Evolutionary conservation across 768 basidiomycete genomes (phyloP).

Genomic region (Pholiota conissans): DNA sequence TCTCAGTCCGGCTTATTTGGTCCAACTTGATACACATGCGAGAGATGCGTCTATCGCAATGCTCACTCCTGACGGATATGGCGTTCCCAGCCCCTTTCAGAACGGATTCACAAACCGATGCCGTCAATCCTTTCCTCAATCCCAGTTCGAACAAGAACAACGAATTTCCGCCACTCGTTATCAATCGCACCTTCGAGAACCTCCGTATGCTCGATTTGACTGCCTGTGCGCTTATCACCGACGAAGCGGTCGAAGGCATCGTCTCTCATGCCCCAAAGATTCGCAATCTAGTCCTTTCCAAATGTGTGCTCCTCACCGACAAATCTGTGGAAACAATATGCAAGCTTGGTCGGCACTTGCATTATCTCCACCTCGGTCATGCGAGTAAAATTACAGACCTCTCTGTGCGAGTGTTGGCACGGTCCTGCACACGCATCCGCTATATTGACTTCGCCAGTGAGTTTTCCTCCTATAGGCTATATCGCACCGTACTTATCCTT

Average conservation of each 20-base stretch:
- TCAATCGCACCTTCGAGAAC: conserved; percentile 71
- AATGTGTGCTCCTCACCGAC: conserved; percentile 80
- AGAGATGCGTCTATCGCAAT: conserved; percentile 86
- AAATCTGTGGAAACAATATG: conserved; percentile 82
- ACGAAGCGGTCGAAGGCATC: conserved; percentile 82
- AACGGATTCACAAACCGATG: conserved; percentile 33
- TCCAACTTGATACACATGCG: conserved; percentile 78
- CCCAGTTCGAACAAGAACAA: conserved; percentile 31
- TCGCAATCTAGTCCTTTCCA: conserved; percentile 84
- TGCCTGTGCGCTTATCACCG: conserved; percentile 77
- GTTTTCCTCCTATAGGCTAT: conserved; percentile 29
- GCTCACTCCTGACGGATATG: conserved; percentile 73
- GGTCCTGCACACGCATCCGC: conserved; percentile 84
- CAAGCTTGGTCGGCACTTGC: conserved; percentile 85
- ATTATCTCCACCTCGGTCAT: conserved; percentile 95
- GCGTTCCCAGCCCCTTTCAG: conserved; percentile 80
- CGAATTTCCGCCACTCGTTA: conserved; percentile 64
- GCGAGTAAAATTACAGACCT: conserved; percentile 87
- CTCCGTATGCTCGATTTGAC: conserved; percentile 94
- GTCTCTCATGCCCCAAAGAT: conserved; percentile 80
- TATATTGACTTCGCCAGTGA: conserved; percentile 96
- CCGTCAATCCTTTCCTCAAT: conserved; percentile 45
- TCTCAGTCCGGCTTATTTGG: conserved; percentile 83
- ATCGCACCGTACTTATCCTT: conserved; percentile 3
- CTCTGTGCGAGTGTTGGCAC: conserved; percentile 80